phyloP scores from a whole-genome alignment of 2,329 filamentous ascomycete genomes.

The Curvularia lunata region DNA sequence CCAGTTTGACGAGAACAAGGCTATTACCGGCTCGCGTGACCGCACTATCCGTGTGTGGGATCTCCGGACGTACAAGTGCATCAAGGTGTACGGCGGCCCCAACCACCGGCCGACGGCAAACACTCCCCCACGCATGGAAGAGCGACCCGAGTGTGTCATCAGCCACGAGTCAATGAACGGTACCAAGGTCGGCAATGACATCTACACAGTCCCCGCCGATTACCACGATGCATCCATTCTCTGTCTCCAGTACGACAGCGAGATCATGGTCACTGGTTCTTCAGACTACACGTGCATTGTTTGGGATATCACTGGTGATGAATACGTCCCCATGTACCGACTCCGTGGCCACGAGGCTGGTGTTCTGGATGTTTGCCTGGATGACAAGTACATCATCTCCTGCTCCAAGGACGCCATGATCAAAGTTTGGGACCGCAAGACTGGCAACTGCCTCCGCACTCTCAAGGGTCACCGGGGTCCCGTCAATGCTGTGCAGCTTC shows the following conservation, averaged over 20 bases:
- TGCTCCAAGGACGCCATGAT: slow-evolving; percentile 96
- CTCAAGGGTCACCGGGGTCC: slow-evolving; percentile 87
- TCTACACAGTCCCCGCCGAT: slow-evolving; percentile 55
- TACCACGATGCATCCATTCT: slow-evolving; percentile 93
- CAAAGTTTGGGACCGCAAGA: slow-evolving; percentile 89
- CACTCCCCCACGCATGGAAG: slow-evolving; percentile 53
- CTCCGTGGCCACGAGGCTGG: slow-evolving; percentile 82
- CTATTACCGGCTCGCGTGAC: slow-evolving; percentile 94
- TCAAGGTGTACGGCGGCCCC: slow-evolving; percentile 81
- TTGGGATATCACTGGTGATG: slow-evolving; percentile 81
- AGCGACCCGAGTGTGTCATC: slow-evolving; percentile 53
- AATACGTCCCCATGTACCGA: slow-evolving; percentile 69
- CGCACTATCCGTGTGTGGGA: slow-evolving; percentile 97
- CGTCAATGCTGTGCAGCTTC: slow-evolving; percentile 94
- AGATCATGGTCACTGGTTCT: slow-evolving; percentile 92
- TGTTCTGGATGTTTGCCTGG: slow-evolving; percentile 92
- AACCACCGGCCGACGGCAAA: slow-evolving; percentile 62
- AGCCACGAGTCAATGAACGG: slow-evolving; percentile 56
- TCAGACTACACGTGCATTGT: slow-evolving; percentile 92
- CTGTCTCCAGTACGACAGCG: slow-evolving; percentile 91
- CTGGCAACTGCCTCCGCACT: slow-evolving; percentile 75
- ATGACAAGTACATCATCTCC: slow-evolving; percentile 90
- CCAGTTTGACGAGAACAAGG: slow-evolving; percentile 97
- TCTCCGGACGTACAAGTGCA: slow-evolving; percentile 84
- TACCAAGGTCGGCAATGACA: slow-evolving; percentile 53